Conservation (phyloP, 2,329 filamentous ascomycete genomes). For the Chalaropsis thielavioides region DNA sequence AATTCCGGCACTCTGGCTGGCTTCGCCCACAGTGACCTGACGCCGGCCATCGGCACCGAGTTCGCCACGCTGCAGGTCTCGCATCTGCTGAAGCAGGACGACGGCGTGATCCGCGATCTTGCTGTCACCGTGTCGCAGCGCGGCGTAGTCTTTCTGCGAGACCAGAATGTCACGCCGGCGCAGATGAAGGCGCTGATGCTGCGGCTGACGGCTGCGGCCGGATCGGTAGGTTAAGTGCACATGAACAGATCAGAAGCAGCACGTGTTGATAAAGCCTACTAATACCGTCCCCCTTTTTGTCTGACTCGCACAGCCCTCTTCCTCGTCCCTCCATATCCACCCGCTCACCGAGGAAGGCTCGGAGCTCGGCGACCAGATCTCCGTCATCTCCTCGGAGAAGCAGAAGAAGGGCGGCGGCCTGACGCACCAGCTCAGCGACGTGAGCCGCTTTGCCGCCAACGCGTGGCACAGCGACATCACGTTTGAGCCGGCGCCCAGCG, state of each 20-base stretch:
- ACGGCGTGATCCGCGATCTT: conserved; percentile 43
- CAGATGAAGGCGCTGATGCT: conserved; percentile 46
- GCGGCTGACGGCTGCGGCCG: conserved; percentile 43
- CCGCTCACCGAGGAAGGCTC: conserved; percentile 40
- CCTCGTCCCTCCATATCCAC: conserved; percentile 46
- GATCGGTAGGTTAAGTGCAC: conserved; percentile 22
- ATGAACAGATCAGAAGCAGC: no score
- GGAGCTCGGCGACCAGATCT: conserved; percentile 43
- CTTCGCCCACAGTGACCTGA: conserved; percentile 35
- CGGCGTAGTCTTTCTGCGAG: conserved; percentile 50
- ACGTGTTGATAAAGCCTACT: not conserved
- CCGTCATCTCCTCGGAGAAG: conserved; percentile 41
- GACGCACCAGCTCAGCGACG: conserved; percentile 37
- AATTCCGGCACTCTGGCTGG: conserved; percentile 29
- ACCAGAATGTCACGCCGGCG: conserved; percentile 42
- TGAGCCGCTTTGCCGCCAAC: conserved; percentile 30
- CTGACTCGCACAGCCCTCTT: conserved; percentile 31
- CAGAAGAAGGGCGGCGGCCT: conserved; percentile 39
- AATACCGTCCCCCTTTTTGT: not conserved
- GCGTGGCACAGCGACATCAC: conserved; percentile 40
- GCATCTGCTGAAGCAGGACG: conserved; percentile 35
- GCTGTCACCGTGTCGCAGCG: conserved; percentile 48
- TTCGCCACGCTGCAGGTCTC: conserved; percentile 36
- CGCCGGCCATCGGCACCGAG: conserved; percentile 42
- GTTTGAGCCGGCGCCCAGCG: conserved; percentile 44